Evolutionary conservation across 108 stramenopile species (phyloP), one percentile per base, ranked within the genome.

Genomic region (Nitzschia sp.): DNA sequence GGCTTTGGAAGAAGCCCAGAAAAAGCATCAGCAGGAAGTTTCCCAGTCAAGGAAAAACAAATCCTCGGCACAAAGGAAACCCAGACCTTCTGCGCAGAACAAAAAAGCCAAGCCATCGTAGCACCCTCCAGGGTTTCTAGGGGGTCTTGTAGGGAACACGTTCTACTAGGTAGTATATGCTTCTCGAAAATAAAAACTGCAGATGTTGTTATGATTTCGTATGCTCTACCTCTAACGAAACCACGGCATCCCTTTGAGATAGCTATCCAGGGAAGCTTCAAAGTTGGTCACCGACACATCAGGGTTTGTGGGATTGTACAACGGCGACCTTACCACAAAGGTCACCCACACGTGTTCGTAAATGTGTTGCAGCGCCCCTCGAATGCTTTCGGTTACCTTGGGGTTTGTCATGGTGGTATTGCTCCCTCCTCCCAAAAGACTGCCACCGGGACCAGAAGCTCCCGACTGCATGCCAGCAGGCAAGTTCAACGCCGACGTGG

Each of bases 271-370:
- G 51, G 80, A 79, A 26, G 59, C 58, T 71, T 94, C 93, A 83
- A 94, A 94, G 39, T 86, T 90, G 34, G 93, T 94, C 12, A 81
- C 80, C 37, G 55, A 50, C 29, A 89, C 82, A 44, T 85, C 75
- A 7, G 82, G 80, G 46, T 57, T 41, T n/a, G 29, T 50, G 25
- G 75, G 75, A 42, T 72, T 67, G 76, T 94, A 94, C 71, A 94
- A 59, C 21, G 93, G 93, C 21, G 87, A 89, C 62, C 90, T 77
- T 43, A 90, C 80, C 2, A 94, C 93, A 39, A 74, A 88, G 51
- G 86, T 82, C 12, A 94, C 87, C 90, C 90, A 94, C 25, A 94
- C 71, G 19, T 91, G 83, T 22, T 91, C 86, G 79, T 94, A 94
- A 51, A 92, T 89, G 71, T 94, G 77, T 54, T 81, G 71, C 71